phyloP scores from a whole-genome alignment of 306 rosid species.

The Canavalia ensiformis region DNA sequence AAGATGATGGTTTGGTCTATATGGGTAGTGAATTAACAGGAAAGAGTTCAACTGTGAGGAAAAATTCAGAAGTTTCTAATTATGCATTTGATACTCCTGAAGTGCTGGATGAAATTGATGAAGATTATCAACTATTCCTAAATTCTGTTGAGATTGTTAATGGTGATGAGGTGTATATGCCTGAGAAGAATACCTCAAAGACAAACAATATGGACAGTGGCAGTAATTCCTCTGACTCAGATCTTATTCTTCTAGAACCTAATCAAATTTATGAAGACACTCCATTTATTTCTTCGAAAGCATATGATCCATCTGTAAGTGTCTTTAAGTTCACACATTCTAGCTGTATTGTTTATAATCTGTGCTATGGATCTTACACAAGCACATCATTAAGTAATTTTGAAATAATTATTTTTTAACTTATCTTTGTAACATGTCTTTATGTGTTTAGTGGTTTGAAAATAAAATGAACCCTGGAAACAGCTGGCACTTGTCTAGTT shows the following conservation, averaged over 20 bases:
- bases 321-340: slow-evolving; percentile 22
- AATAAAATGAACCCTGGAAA: slow-evolving; percentile 50
- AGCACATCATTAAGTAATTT: slow-evolving; percentile 23
- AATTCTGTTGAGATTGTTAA: slow-evolving; percentile 21
- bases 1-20: slow-evolving; percentile 31
- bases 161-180: slow-evolving; percentile 22
- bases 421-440: slow-evolving; percentile 20
- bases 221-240: slow-evolving; percentile 53
- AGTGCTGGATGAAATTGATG: slow-evolving; percentile 28
- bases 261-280: slow-evolving; percentile 47
- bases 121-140: slow-evolving; percentile 48
- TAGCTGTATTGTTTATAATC: slow-evolving; percentile 7
- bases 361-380: slow-evolving; percentile 28
- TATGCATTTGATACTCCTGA: slow-evolving; percentile 12
- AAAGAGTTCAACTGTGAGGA: neutral
- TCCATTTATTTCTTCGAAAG: slow-evolving; percentile 48
- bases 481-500: neutral
- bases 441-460: slow-evolving; percentile 46
- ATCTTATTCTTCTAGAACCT: slow-evolving; percentile 49
- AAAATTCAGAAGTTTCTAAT: slow-evolving; percentile 27
- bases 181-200: slow-evolving; percentile 32
- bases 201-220: slow-evolving; percentile 29
- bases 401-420: neutral
- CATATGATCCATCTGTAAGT: slow-evolving; percentile 54
- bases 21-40: neutral